These are phyloP conservation scores for Musa itinerans DNA, from an alignment of 176 grass and related monocot species.

Conservation along the genomic window DNA sequence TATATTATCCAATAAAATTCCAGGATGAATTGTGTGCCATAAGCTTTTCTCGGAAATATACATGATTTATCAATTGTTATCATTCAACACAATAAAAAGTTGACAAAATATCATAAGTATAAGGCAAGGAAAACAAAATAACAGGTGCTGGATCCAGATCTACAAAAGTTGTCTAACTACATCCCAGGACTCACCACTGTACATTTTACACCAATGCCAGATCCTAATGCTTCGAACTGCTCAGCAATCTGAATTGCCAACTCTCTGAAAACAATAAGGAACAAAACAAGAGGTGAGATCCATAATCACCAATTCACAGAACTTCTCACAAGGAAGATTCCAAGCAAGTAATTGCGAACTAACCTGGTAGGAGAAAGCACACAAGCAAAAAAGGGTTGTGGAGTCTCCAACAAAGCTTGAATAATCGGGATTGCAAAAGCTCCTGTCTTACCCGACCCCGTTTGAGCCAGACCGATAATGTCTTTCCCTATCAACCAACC, in stretches of 20 bases:
- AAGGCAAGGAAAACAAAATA: too few relatives aligned
- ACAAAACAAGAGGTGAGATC: conserved; percentile 4
- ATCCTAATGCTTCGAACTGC: conserved; percentile 82
- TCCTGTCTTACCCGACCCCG: conserved; percentile 86
- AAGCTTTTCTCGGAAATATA: too few relatives aligned
- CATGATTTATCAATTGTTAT: too few relatives aligned
- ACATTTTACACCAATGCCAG: conserved; percentile 50
- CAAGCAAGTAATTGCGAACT: conserved; percentile 1
- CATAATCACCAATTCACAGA: not conserved
- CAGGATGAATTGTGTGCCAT: not conserved
- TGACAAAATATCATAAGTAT: too few relatives aligned
- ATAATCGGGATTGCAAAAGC: conserved; percentile 82
- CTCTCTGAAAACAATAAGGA: conserved; percentile 39
- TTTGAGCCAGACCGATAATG: conserved; percentile 75
- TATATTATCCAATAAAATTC: not conserved
- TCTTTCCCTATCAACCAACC: conserved; percentile 45
- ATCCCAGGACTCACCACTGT: conserved; percentile 50
- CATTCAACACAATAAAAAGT: too few relatives aligned
- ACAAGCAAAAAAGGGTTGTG: conserved; percentile 68
- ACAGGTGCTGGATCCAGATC: too few relatives aligned
- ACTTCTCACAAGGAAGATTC: not conserved
- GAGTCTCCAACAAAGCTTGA: conserved; percentile 50
- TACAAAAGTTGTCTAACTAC: not conserved
- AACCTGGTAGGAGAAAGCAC: conserved; percentile 37
- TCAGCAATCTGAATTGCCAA: conserved; percentile 87